A percentile compares a stretch with the other conserved stretches of the same genome.
These are phyloP conservation scores for Tolypocladium album DNA, from an alignment of 2,329 filamentous ascomycete genomes.

Conservation along the genomic window DNA sequence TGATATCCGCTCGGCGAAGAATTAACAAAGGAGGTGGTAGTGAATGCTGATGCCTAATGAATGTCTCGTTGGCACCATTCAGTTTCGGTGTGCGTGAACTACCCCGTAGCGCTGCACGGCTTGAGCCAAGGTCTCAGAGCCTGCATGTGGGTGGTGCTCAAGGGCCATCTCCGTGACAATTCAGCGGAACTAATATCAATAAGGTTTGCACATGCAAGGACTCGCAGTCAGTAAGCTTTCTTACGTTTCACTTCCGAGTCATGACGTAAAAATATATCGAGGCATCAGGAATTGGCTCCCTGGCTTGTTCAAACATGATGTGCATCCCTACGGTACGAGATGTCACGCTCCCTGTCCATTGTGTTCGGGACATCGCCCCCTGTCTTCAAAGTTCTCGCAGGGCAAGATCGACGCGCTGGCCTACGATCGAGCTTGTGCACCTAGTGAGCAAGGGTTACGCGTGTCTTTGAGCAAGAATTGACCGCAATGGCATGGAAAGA, in stretches of 20 bases:
- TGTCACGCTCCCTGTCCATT: not conserved
- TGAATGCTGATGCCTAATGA: too few relatives aligned
- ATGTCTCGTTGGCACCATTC: not conserved
- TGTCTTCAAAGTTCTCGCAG: not conserved
- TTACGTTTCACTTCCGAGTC: not conserved
- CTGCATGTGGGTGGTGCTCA: not conserved
- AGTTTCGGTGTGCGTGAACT: not conserved
- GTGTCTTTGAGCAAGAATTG: not conserved
- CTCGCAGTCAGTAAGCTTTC: not conserved
- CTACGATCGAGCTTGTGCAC: not conserved
- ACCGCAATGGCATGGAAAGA: not conserved
- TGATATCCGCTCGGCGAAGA: too few relatives aligned
- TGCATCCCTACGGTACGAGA: not conserved
- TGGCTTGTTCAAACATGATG: not conserved
- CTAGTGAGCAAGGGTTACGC: not conserved
- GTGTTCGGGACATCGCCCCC: not conserved
- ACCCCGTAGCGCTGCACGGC: not conserved
- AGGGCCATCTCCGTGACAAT: too few relatives aligned
- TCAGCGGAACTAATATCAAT: too few relatives aligned
- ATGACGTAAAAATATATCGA: not conserved
- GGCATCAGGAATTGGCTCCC: not conserved
- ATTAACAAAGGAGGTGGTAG: too few relatives aligned
- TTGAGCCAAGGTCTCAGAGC: not conserved
- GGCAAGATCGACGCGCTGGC: not conserved
- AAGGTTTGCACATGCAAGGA: too few relatives aligned